Percentiles rank a stretch among this genome's conserved stretches.
Conservation (phyloP, 331 rosid species). For the Cydonia oblonga region DNA sequence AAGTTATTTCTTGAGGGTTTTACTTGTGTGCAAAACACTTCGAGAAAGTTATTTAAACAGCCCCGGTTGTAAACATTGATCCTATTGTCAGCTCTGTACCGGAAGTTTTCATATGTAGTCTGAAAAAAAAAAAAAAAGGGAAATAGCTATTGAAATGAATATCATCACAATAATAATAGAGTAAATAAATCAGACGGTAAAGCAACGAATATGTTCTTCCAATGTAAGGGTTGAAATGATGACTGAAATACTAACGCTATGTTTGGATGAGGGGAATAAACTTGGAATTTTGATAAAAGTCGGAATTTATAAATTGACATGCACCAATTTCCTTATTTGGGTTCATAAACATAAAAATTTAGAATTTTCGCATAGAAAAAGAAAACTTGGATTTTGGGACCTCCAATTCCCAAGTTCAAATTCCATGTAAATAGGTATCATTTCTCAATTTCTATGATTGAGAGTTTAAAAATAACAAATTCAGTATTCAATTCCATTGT, state of each 20-base stretch:
- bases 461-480: too few relatives aligned
- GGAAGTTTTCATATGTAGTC: constrained; percentile 89
- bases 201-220: not conserved
- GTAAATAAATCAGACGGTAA: not conserved
- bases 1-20: constrained; percentile 74
- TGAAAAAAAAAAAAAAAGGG: constrained; percentile 23
- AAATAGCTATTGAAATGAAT: not conserved
- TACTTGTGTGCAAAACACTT: constrained; percentile 65
- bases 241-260: not conserved
- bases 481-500: too few relatives aligned
- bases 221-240: not conserved
- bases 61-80: constrained; percentile 64
- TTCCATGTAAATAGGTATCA: too few relatives aligned
- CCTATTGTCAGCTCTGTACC: constrained; percentile 74
- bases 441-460: too few relatives aligned
- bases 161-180: not conserved
- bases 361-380: too few relatives aligned
- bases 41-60: constrained; percentile 61
- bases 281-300: too few relatives aligned
- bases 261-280: too few relatives aligned
- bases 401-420: too few relatives aligned
- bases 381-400: too few relatives aligned
- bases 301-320: too few relatives aligned
- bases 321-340: too few relatives aligned
- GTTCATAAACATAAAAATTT: too few relatives aligned